phyloP scores from a whole-genome alignment of 2,329 filamentous ascomycete species.

The Microsporum ferrugineum region DNA sequence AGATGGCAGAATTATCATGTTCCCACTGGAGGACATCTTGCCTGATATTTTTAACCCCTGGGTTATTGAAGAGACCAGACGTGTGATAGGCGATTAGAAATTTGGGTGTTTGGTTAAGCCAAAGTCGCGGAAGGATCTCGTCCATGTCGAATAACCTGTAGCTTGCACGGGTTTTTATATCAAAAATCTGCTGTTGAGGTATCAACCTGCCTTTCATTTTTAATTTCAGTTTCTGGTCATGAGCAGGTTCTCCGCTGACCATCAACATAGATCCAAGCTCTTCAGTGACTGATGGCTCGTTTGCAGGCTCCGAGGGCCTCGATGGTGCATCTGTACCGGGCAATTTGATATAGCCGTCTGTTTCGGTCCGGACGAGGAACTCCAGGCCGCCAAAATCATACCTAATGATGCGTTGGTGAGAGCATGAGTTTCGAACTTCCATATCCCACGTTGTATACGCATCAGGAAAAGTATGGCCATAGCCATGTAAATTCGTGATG shows the following conservation, averaged over 20 bases:
- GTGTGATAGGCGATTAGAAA: neutral
- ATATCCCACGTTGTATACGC: slow-evolving; percentile 53
- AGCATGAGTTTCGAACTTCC: slow-evolving; percentile 43
- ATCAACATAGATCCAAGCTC: neutral
- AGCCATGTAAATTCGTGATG: slow-evolving; percentile 47
- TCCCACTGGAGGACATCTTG: slow-evolving; percentile 35
- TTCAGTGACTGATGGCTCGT: neutral
- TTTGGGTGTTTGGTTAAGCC: neutral
- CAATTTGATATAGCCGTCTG: slow-evolving; percentile 42
- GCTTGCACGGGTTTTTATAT: neutral
- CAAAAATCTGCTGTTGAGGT: neutral
- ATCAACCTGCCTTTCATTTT: neutral
- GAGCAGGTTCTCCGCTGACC: neutral
- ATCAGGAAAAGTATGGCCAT: slow-evolving; percentile 56
- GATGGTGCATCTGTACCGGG: neutral
- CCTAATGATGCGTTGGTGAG: slow-evolving; percentile 50
- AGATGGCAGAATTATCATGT: slow-evolving; percentile 21
- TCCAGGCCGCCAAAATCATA: slow-evolving; percentile 47
- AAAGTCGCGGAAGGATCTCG: neutral
- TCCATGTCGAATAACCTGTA: neutral
- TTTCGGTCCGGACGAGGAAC: slow-evolving; percentile 46
- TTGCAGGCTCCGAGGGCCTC: neutral
- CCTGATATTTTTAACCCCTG: neutral
- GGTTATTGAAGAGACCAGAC: neutral
- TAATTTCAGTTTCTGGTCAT: neutral